Conservation (phyloP, 148 eudicot genomes). For the Polygonum maritimum region DNA sequence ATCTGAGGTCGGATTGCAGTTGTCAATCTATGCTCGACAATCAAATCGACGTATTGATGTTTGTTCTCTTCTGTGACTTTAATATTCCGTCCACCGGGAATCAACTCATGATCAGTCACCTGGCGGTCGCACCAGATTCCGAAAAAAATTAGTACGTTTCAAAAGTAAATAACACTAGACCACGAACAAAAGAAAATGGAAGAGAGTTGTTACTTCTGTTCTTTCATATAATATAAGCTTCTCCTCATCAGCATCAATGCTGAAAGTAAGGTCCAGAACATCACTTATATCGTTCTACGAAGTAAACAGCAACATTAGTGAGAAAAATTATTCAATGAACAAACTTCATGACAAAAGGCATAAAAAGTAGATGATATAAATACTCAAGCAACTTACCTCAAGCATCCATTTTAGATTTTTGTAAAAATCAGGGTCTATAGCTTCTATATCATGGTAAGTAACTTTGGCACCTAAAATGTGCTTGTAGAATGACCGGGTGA, state of each 20-base stretch:
- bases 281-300: constrained; percentile 91
- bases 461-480: constrained; percentile 96
- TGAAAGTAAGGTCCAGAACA: constrained; percentile 84
- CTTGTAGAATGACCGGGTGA: constrained; percentile 97
- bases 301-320: background rate
- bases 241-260: constrained; percentile 99
- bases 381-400: constrained; percentile 60
- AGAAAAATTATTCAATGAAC: constrained; percentile 6
- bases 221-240: constrained; percentile 79
- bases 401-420: constrained; percentile 97
- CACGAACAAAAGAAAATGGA: background rate
- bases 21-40: constrained; percentile 88
- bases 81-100: constrained; percentile 85
- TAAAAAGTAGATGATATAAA: constrained; percentile 3
- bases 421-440: constrained; percentile 94
- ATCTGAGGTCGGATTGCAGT: constrained; percentile 99
- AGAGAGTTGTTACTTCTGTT: constrained; percentile 45
- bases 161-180: background rate
- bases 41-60: constrained; percentile 88
- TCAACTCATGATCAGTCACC: constrained; percentile 94
- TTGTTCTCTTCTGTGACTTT: constrained; percentile 97
- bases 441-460: constrained; percentile 97
- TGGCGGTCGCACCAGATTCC: constrained; percentile 12
- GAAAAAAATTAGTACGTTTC: background rate
- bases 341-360: constrained; percentile 49